Evolutionary conservation across 305 asterid genomes (phyloP).

Genomic region (Fraxinus platypoda): DNA sequence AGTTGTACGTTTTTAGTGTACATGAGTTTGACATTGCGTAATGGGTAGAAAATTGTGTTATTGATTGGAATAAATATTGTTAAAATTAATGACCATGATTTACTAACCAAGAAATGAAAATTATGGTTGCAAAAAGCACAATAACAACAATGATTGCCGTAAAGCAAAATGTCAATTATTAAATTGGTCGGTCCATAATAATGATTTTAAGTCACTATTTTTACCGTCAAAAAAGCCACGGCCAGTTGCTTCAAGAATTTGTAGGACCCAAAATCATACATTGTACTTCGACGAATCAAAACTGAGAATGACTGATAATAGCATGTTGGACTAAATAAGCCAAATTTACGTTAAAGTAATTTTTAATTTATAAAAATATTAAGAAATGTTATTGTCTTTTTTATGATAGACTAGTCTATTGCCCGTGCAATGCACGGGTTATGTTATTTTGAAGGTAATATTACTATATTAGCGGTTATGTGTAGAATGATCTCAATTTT

Average conservation of each 20-base stretch:
- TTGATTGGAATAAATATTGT: too few species aligned
- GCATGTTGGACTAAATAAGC: neutral
- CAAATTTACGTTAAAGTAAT: neutral
- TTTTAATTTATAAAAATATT: too few species aligned
- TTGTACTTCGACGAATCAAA: neutral
- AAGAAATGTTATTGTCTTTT: too few species aligned
- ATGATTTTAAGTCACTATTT: neutral
- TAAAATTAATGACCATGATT: too few species aligned
- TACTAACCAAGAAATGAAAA: neutral
- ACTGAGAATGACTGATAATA: neutral
- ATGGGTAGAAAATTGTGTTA: too few species aligned
- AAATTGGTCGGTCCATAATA: slow-evolving; percentile 30
- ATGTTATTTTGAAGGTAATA: too few species aligned
- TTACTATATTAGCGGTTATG: too few species aligned
- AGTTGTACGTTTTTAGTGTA: too few species aligned
- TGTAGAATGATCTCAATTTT: too few species aligned
- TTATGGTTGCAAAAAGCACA: slow-evolving; percentile 21
- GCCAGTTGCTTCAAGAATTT: neutral
- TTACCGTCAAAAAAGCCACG: neutral
- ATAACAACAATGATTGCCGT: slow-evolving; percentile 18
- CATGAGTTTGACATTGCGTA: too few species aligned
- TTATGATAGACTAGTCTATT: too few species aligned
- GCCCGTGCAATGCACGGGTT: too few species aligned
- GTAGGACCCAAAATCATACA: neutral
- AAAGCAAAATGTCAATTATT: slow-evolving; percentile 16